Evolutionary conservation across 257 asterid species (phyloP), one percentile per base, ranked within the genome.

Genomic region (Linaria vulgaris): DNA sequence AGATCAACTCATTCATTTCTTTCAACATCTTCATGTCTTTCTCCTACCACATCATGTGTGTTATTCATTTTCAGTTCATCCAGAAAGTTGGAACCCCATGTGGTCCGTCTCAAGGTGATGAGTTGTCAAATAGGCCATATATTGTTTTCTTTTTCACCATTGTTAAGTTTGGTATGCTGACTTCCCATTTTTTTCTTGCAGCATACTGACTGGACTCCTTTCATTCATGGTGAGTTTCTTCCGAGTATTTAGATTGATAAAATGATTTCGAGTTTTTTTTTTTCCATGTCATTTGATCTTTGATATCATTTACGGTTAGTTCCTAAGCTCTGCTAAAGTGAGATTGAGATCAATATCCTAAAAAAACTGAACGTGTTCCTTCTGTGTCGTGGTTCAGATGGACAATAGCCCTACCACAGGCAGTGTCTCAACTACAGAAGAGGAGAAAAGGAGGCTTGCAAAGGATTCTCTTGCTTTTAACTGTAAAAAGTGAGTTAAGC

Each of bases 331-430:
- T 4, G 41, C 41, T n/a, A n/a, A n/a, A n/a, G 6, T 3, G 5
- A 7, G 41, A 34, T 34, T 34, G 41, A 34, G 41, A 34, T 7
- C 34, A 34, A 34, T 34, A 34, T 3, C 39, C 34, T 43, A 61
- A 64, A n/a, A 34, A 34, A 3, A 3, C 9, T 34, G 41, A 34
- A 4, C 9, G 41, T 34, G 1, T 34, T 34, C 9, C 41, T 34
- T 8, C 41, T 34, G 6, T 59, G 38, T 59, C 4, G 11, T 64
- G 34, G 54, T 79, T 72, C 86, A 90, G 97, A 87, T 85, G 95
- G 99, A 90, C 78, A 78, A 64, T 66, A 86, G 95, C 72, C 97
- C 97, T 27, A 94, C 99, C 54, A 94, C 96, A 14, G 99, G 99
- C 71, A 90, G 96, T 31, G 97, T 94, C 71, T 72, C 95, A 44